Percentiles rank a stretch among this genome's conserved stretches.
phyloP scores from a whole-genome alignment of 2,329 filamentous ascomycete species.

The Nothophaeocryptopus gaeumannii region DNA sequence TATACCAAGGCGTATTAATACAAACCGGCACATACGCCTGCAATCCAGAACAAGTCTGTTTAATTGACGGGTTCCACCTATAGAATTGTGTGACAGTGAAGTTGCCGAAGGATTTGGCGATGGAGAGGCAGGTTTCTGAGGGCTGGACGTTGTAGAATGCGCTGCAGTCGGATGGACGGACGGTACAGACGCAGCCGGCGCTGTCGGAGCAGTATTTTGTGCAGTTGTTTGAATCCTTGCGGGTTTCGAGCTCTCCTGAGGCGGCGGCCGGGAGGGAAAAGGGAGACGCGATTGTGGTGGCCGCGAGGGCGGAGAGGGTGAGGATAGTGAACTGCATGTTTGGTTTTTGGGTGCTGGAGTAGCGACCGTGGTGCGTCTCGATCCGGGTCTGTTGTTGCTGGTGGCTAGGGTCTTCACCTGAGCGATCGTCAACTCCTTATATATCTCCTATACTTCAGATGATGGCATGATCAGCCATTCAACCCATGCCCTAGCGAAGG shows the following conservation, averaged over 20 bases:
- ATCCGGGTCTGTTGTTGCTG: background rate
- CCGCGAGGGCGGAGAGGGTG: slow-evolving; percentile 18
- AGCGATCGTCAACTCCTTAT: background rate
- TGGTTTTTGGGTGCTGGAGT: background rate
- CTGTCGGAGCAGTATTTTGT: slow-evolving; percentile 22
- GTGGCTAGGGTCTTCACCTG: background rate
- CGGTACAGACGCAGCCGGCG: slow-evolving; percentile 24
- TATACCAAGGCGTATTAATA: slow-evolving; percentile 23
- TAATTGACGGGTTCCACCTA: slow-evolving; percentile 35
- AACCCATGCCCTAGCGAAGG: slow-evolving; percentile 1
- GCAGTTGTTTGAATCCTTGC: slow-evolving; percentile 19
- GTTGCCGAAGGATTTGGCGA: slow-evolving; percentile 33
- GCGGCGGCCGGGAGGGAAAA: slow-evolving; percentile 17
- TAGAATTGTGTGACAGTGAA: slow-evolving; percentile 37
- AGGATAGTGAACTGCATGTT: slow-evolving; percentile 23
- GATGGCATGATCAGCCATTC: background rate
- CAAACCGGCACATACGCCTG: slow-evolving; percentile 36
- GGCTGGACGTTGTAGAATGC: slow-evolving; percentile 31
- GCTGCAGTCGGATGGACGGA: slow-evolving; percentile 25
- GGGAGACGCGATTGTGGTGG: slow-evolving; percentile 17
- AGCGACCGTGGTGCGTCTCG: background rate
- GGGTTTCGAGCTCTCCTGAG: slow-evolving; percentile 15
- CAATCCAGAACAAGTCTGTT: slow-evolving; percentile 32
- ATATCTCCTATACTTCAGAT: background rate
- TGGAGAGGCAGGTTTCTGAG: slow-evolving; percentile 33